A percentile compares a stretch with the other conserved stretches of the same genome.
phyloP scores from a whole-genome alignment of 352 stramenopile species.

The Globisporangium echinulatum region DNA sequence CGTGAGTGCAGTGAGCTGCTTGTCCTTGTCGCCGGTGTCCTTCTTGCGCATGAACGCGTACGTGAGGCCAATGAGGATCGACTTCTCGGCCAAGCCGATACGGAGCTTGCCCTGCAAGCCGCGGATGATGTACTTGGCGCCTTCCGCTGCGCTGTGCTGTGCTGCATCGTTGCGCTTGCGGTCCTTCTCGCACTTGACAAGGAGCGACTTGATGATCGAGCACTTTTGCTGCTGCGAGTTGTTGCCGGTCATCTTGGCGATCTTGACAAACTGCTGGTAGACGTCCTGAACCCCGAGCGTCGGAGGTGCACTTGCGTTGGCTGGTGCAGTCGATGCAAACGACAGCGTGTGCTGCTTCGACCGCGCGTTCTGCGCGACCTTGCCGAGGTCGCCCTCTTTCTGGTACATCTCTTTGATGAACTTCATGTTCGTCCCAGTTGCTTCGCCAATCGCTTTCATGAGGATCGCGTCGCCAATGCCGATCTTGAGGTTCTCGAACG shows the following conservation, averaged over 20 bases:
- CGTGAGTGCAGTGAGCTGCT: slow-evolving; percentile 85
- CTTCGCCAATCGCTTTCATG: slow-evolving; percentile 96
- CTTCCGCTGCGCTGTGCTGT: slow-evolving; percentile 56
- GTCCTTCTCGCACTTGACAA: slow-evolving; percentile 90
- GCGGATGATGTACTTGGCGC: slow-evolving; percentile 98
- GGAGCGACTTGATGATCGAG: slow-evolving; percentile 94
- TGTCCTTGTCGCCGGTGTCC: slow-evolving; percentile 72
- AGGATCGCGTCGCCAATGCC: slow-evolving; percentile 97
- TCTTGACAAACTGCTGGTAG: slow-evolving; percentile 89
- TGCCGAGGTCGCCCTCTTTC: slow-evolving; percentile 95
- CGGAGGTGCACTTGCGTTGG: slow-evolving; percentile 61
- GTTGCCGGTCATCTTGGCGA: slow-evolving; percentile 92
- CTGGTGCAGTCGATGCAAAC: slow-evolving; percentile 31
- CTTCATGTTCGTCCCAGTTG: slow-evolving; percentile 85
- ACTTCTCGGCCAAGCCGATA: slow-evolving; percentile 96
- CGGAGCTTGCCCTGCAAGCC: slow-evolving; percentile 97
- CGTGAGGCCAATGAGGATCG: slow-evolving; percentile 95
- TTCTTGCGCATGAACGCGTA: slow-evolving; percentile 93
- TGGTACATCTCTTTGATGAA: slow-evolving; percentile 96
- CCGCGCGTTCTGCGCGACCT: slow-evolving; percentile 92
- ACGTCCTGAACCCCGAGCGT: slow-evolving; percentile 85
- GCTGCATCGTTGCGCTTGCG: slow-evolving; percentile 32
- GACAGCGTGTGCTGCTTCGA: slow-evolving; percentile 92
- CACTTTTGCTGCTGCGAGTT: slow-evolving; percentile 97
- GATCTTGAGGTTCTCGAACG: slow-evolving; percentile 97